These are phyloP conservation scores for Fusarium concolor DNA, from an alignment of 2,329 filamentous ascomycete genomes.

Conservation along the genomic window DNA sequence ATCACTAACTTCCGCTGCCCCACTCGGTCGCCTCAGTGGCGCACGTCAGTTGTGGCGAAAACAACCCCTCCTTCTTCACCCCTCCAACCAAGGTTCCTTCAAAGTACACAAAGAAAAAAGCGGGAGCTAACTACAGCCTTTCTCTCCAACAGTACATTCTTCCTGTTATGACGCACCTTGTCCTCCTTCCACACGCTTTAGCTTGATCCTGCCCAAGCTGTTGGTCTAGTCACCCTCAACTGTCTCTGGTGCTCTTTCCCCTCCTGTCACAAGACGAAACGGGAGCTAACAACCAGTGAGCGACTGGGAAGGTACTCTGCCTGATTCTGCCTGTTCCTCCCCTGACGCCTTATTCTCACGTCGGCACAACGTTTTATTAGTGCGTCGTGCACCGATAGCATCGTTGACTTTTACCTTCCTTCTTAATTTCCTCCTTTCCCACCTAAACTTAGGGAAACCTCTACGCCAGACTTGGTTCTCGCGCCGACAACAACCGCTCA, in stretches of 20 bases:
- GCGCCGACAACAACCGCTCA: background rate
- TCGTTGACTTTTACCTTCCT: conserved; percentile 24
- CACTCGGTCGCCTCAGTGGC: conserved; percentile 19
- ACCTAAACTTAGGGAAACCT: conserved; percentile 1
- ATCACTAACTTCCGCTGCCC: conserved; percentile 6
- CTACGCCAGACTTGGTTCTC: conserved; percentile 14
- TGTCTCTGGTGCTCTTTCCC: background rate
- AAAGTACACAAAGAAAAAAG: conserved; percentile 40
- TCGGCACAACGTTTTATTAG: conserved; percentile 31
- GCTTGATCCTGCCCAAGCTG: conserved; percentile 16
- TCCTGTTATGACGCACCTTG: conserved; percentile 46
- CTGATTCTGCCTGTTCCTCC: conserved; percentile 31
- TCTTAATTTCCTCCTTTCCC: conserved; percentile 12
- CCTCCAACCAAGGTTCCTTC: conserved; percentile 40
- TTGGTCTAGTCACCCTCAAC: conserved; percentile 4
- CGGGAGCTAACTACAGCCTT: conserved; percentile 27
- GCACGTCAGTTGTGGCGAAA: conserved; percentile 39
- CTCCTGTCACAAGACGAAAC: conserved; percentile 9
- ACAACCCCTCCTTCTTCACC: conserved; percentile 42
- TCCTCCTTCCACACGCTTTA: conserved; percentile 16
- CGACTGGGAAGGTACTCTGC: conserved; percentile 6
- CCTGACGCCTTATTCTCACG: conserved; percentile 35
- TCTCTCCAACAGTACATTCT: conserved; percentile 12
- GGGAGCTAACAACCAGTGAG: conserved; percentile 18
- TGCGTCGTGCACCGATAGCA: conserved; percentile 30